Percentiles rank a stretch among this genome's conserved stretches.
These are phyloP conservation scores for Glycine latifolia DNA, from an alignment of 306 rosid species.

Conservation along the genomic window DNA sequence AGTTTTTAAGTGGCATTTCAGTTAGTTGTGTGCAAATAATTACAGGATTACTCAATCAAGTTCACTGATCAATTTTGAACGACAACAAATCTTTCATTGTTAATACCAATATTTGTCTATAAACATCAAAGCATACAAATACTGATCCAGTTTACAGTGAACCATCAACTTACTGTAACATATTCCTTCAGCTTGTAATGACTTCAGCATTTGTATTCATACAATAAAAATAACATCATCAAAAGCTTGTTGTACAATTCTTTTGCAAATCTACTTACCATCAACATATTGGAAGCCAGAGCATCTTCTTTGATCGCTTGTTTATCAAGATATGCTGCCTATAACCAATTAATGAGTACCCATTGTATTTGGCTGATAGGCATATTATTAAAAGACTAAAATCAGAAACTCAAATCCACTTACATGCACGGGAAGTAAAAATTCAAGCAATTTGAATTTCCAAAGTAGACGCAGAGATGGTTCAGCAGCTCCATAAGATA, in stretches of 20 bases:
- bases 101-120: conserved; percentile 1
- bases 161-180: conserved; percentile 36
- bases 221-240: conserved; percentile 33
- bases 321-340: conserved; percentile 86
- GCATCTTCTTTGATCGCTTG: conserved; percentile 53
- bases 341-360: conserved; percentile 51
- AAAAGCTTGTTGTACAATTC: conserved; percentile 16
- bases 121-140: conserved; percentile 15
- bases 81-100: conserved; percentile 5
- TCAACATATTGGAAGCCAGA: conserved; percentile 70
- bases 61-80: conserved; percentile 31
- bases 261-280: conserved; percentile 66
- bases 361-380: conserved; percentile 30
- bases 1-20: conserved; percentile 7
- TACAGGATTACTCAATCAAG: conserved; percentile 14
- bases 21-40: conserved; percentile 23
- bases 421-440: conserved; percentile 85
- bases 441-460: conserved; percentile 74
- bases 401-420: conserved; percentile 44
- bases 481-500: conserved; percentile 91
- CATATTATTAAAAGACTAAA: conserved; percentile 23
- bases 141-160: conserved; percentile 28
- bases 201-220: conserved; percentile 42
- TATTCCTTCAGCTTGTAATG: conserved; percentile 34
- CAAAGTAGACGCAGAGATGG: conserved; percentile 75